Base-by-base conservation (phyloP, 116 monocot species). In the Trichopus zeylanicus region DNA sequence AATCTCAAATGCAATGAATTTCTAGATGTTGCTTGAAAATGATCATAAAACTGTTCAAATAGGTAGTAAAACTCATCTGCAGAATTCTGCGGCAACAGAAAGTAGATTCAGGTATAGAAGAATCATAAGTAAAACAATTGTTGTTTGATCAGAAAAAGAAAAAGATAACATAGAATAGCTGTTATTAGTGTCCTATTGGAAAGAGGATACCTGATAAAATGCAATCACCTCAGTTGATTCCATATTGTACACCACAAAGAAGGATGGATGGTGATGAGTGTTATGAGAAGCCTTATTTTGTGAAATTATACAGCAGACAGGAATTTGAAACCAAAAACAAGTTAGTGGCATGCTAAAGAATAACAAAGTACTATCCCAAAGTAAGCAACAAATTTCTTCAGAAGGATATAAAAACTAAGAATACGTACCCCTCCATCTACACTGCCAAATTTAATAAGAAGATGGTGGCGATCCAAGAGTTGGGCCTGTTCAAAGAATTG, bases 201-300 rank as follows among this genome's bases (percentile, higher is more conserved):
- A 53, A 53, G 4, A 20, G 37, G 7, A 28, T 60, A 99, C 99
- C 86, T 91, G 92, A 82, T 88, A 83, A 57, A 99, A 92, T 26
- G 92, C 72, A 67, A 92, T 61, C 76, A 99, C 68, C 34, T 99
- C 85, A 19, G 99, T 86, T 51, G 88, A 80, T 56, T 99, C 99
- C 88, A 99, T 99, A 67, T 99, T 92, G 62, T 99, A 99, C 19
- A 99, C 99, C 67, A 83, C 92, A 78, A 92, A 99, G 64, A 99
- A 99, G 37, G 99, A 72, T 47, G 81, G 65, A 64, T 86, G 76
- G 26, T 88, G 84, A 64, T 99, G 92, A 67, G 83, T 65, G 63
- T 55, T 77, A 48, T 92, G 85, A 60, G 99, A 78, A 66, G 88
- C 78, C 99, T 99, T 71, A 47, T 60, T 26, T 18, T 46, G 48